These are phyloP conservation scores for Cladophialophora psammophila DNA, from an alignment of 2,329 filamentous ascomycete species.

Conservation along the genomic window DNA sequence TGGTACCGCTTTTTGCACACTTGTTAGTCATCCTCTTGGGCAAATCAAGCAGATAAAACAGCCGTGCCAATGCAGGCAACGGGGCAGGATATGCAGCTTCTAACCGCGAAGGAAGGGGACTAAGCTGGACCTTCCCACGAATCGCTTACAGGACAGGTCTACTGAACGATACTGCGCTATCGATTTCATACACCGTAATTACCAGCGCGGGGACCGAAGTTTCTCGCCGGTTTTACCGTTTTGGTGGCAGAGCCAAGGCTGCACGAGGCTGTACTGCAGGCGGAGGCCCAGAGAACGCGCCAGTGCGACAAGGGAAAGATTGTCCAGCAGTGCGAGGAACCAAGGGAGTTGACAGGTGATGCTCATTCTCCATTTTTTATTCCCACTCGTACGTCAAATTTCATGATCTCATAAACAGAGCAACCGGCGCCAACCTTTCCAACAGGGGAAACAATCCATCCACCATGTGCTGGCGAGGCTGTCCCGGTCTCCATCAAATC, in stretches of 20 bases:
- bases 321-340: background rate
- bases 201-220: no score
- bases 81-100: background rate
- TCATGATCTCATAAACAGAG: conserved; percentile 11
- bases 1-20: no score
- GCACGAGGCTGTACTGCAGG: background rate
- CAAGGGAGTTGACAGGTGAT: background rate
- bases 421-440: background rate
- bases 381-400: conserved; percentile 2
- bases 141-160: background rate
- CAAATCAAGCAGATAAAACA: background rate
- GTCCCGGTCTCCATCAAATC: conserved; percentile 5
- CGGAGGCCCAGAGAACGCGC: background rate
- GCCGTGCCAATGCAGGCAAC: background rate
- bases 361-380: background rate
- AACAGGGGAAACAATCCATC: background rate
- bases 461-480: background rate
- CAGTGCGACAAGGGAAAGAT: background rate
- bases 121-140: background rate
- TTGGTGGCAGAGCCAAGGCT: background rate
- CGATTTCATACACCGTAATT: no score
- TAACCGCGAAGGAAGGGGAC: background rate
- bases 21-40: background rate
- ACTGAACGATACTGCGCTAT: no score
- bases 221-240: no score